These are phyloP conservation scores for Verticillium isaacii DNA, from an alignment of 2,329 filamentous ascomycete genomes.

Conservation along the genomic window DNA sequence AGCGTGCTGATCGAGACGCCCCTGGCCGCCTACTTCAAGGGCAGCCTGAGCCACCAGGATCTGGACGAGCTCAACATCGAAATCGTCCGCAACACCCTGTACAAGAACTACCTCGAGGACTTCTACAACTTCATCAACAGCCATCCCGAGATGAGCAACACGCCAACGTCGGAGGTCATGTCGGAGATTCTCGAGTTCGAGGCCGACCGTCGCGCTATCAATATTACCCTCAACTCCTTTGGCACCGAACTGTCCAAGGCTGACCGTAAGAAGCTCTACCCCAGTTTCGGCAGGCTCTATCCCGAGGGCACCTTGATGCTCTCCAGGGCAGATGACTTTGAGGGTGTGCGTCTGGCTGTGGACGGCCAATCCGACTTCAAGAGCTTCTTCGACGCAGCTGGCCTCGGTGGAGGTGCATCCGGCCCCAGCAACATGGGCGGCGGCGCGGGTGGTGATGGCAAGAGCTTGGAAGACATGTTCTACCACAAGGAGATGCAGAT, in stretches of 20 bases:
- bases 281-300: conserved; percentile 83
- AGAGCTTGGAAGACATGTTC: conserved; percentile 94
- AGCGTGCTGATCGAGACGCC: conserved; percentile 96
- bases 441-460: conserved; percentile 73
- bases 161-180: conserved; percentile 92
- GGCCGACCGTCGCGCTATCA: conserved; percentile 93
- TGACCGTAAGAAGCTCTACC: conserved; percentile 95
- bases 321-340: conserved; percentile 88
- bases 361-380: conserved; percentile 94
- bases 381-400: conserved; percentile 88
- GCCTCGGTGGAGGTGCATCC: conserved; percentile 64
- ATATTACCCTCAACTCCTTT: conserved; percentile 98
- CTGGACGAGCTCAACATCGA: conserved; percentile 98
- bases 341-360: conserved; percentile 88
- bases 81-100: conserved; percentile 96
- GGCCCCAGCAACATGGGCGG: conserved; percentile 81
- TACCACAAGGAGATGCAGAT: conserved; percentile 99
- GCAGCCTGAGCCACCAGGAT: conserved; percentile 91
- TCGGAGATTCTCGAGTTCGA: conserved; percentile 94
- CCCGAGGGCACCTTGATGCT: conserved; percentile 95
- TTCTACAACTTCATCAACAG: conserved; percentile 94
- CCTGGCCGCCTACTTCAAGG: conserved; percentile 94
- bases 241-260: conserved; percentile 92
- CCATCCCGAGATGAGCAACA: conserved; percentile 78
- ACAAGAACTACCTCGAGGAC: conserved; percentile 99